A percentile compares a stretch with the other conserved stretches of the same genome.
Evolutionary conservation across 2,329 filamentous ascomycete species (phyloP).

Genomic region (Penicillium thymicola): DNA sequence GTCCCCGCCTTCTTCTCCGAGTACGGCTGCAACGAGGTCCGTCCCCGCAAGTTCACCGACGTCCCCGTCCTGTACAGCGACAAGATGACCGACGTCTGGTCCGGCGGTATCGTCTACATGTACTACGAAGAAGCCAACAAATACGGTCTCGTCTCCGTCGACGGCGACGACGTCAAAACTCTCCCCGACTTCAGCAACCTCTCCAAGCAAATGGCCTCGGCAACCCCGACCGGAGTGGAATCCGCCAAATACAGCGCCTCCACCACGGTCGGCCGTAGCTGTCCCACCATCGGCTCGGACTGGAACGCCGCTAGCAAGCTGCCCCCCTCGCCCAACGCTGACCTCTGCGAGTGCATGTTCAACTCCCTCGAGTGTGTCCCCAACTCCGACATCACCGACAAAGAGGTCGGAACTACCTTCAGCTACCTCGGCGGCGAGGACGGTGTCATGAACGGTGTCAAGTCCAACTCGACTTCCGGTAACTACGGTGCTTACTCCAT

Average conservation of each 20-base stretch:
- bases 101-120: conserved; percentile 98
- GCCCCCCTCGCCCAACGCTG: conserved; percentile 74
- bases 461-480: conserved; percentile 39
- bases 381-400: conserved; percentile 53
- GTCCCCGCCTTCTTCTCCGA: conserved; percentile 98
- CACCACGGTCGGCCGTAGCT: conserved; percentile 65
- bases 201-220: conserved; percentile 65
- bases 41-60: conserved; percentile 77
- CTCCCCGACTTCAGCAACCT: conserved; percentile 73
- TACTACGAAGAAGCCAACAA: conserved; percentile 91
- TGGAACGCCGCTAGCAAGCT: conserved; percentile 71
- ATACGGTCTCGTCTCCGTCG: conserved; percentile 67
- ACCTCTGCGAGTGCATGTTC: conserved; percentile 84
- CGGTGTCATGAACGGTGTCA: conserved; percentile 41
- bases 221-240: conserved; percentile 63
- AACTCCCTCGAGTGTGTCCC: conserved; percentile 69
- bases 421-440: conserved; percentile 43
- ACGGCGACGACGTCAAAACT: conserved; percentile 59
- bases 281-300: conserved; percentile 61
- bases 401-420: conserved; percentile 68
- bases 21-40: conserved; percentile 84
- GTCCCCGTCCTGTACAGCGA: conserved; percentile 74
- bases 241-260: conserved; percentile 67
- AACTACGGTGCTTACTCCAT: conserved; percentile 50
- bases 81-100: conserved; percentile 84